Conservation (phyloP, 2,329 filamentous ascomycete genomes). For the Calonectria naviculata region DNA sequence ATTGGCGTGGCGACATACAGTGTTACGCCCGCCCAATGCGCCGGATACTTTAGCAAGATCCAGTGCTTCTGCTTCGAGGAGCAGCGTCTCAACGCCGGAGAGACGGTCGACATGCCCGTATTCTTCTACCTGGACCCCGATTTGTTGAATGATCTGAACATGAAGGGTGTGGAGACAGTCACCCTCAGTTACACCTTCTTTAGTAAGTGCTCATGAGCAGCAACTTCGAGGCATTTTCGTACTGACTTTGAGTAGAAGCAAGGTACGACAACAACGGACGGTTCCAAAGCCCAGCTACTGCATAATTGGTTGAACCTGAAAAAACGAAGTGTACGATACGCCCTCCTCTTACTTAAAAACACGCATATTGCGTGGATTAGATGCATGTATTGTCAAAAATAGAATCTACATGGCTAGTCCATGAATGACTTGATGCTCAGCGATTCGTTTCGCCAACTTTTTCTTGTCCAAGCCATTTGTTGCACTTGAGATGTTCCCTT, state of each 20-base stretch:
- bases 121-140: constrained; percentile 99
- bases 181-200: constrained; percentile 99
- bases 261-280: constrained; percentile 59
- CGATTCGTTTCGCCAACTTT: background rate
- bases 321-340: constrained; percentile 32
- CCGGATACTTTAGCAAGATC: constrained; percentile 99
- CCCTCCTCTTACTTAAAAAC: constrained; percentile 33
- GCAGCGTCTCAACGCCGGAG: constrained; percentile 91
- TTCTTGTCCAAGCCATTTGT: background rate
- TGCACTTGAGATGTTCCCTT: background rate
- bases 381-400: constrained; percentile 10
- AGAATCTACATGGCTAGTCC: constrained; percentile 1
- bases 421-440: background rate
- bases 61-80: constrained; percentile 99
- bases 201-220: constrained; percentile 70
- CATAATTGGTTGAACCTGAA: constrained; percentile 18
- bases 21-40: constrained; percentile 94
- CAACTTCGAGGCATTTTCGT: background rate
- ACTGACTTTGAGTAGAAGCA: constrained; percentile 55
- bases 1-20: constrained; percentile 98
- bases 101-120: constrained; percentile 99
- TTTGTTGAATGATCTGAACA: constrained; percentile 89
- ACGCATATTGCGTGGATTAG: constrained; percentile 23
- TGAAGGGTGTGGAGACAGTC: constrained; percentile 94
- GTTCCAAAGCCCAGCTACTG: constrained; percentile 51